These are phyloP conservation scores for Coniferiporia sulphurascens DNA, from an alignment of 1,284 basidiomycete species.

Conservation along the genomic window DNA sequence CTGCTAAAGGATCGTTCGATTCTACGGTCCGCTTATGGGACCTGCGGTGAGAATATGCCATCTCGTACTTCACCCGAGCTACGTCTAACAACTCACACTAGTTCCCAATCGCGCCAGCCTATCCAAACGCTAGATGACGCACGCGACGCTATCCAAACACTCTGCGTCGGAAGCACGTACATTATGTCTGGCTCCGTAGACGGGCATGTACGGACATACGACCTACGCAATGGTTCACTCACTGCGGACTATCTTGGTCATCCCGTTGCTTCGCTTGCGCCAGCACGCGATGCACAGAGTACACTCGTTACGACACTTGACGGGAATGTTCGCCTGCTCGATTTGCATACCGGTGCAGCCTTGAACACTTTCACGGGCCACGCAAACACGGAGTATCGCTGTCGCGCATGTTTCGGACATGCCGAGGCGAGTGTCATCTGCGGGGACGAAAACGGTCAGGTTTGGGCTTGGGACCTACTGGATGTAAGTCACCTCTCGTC, in stretches of 20 bases:
- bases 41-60: slow-evolving; percentile 50
- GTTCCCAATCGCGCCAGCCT: slow-evolving; percentile 74
- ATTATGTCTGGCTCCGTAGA: slow-evolving; percentile 87
- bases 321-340: slow-evolving; percentile 82
- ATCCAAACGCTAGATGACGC: slow-evolving; percentile 93
- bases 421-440: slow-evolving; percentile 79
- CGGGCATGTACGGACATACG: slow-evolving; percentile 88
- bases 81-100: slow-evolving; percentile 27
- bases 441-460: slow-evolving; percentile 84
- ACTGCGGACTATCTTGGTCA: slow-evolving; percentile 85
- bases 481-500: slow-evolving; percentile 49
- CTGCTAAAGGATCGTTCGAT: slow-evolving; percentile 72
- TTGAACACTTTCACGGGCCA: slow-evolving; percentile 86
- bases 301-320: slow-evolving; percentile 83
- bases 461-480: slow-evolving; percentile 93
- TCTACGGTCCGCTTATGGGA: slow-evolving; percentile 89
- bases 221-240: slow-evolving; percentile 87
- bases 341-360: slow-evolving; percentile 76
- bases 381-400: slow-evolving; percentile 68
- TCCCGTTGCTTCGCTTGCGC: slow-evolving; percentile 78
- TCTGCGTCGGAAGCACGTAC: slow-evolving; percentile 59
- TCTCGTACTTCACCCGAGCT: background rate
- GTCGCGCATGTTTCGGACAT: slow-evolving; percentile 78
- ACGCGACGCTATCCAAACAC: slow-evolving; percentile 81
- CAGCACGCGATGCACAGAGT: slow-evolving; percentile 71